phyloP scores from a whole-genome alignment of 768 basidiomycete genomes.

The Boletus reticulatus region DNA sequence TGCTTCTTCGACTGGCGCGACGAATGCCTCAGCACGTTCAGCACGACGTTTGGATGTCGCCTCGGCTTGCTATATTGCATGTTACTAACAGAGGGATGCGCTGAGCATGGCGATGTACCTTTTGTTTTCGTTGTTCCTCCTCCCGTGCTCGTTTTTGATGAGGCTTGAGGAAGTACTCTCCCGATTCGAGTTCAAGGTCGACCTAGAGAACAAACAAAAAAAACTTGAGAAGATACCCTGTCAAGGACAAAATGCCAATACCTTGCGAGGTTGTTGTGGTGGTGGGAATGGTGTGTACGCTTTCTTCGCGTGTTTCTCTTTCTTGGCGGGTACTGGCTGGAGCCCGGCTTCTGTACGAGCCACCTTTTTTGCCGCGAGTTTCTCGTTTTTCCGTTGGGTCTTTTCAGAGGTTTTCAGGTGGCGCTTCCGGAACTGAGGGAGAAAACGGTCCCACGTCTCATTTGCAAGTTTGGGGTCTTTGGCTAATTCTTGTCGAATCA shows the following conservation, averaged over 20 bases:
- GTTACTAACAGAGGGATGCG: background rate
- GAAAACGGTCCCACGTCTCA: slow-evolving; percentile 96
- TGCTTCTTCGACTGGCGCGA: slow-evolving; percentile 80
- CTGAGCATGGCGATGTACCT: slow-evolving; percentile 32
- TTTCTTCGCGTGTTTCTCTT: slow-evolving; percentile 72
- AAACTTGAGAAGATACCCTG: slow-evolving; percentile 3
- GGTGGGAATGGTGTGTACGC: slow-evolving; percentile 99
- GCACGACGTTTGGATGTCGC: slow-evolving; percentile 66
- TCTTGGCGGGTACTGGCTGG: slow-evolving; percentile 36
- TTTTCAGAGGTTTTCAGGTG: slow-evolving; percentile 94
- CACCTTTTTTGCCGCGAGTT: slow-evolving; percentile 54
- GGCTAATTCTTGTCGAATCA: slow-evolving; percentile 96
- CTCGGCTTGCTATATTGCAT: slow-evolving; percentile 66
- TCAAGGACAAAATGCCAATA: slow-evolving; percentile 27
- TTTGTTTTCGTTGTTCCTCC: slow-evolving; percentile 68
- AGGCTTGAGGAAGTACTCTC: slow-evolving; percentile 97
- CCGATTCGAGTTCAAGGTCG: slow-evolving; percentile 92
- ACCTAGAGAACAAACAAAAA: slow-evolving; percentile 46
- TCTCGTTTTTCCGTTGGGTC: slow-evolving; percentile 86
- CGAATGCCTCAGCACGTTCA: slow-evolving; percentile 83
- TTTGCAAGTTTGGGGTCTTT: slow-evolving; percentile 95
- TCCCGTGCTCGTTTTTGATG: slow-evolving; percentile 82
- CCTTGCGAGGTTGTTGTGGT: slow-evolving; percentile 89
- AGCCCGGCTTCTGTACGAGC: slow-evolving; percentile 68
- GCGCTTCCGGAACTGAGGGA: slow-evolving; percentile 91